These are phyloP conservation scores for Lathyrus aphaca DNA, from an alignment of 306 rosid species.

Conservation along the genomic window DNA sequence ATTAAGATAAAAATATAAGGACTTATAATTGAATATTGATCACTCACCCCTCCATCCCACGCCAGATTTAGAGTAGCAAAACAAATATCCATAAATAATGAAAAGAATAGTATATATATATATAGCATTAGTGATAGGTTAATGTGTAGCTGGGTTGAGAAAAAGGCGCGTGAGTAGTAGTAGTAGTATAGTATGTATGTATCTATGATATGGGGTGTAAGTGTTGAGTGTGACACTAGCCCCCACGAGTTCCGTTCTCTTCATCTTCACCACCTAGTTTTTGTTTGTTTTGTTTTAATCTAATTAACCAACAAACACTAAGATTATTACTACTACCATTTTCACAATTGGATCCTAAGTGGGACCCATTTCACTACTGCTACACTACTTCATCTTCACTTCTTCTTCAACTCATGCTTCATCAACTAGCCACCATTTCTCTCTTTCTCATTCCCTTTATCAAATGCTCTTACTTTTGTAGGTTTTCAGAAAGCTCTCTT, in stretches of 20 bases:
- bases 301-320: background rate
- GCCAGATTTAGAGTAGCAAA: too few species aligned
- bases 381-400: conserved; percentile 31
- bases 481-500: conserved; percentile 47
- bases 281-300: background rate
- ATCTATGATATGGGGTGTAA: background rate
- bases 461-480: conserved; percentile 37
- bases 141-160: background rate
- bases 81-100: too few species aligned
- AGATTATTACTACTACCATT: background rate
- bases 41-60: too few species aligned
- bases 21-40: too few species aligned
- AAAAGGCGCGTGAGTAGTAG: conserved; percentile 33
- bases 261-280: conserved; percentile 27
- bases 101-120: too few species aligned
- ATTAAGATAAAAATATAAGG: too few species aligned
- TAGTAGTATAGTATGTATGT: too few species aligned
- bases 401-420: conserved; percentile 21
- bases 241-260: conserved; percentile 42
- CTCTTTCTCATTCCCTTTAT: conserved; percentile 3
- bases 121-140: background rate
- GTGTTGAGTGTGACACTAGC: conserved; percentile 18
- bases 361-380: conserved; percentile 40
- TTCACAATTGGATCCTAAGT: conserved; percentile 8
- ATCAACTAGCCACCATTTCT: conserved; percentile 29